Evolutionary conservation across 176 grass and related monocot species (phyloP), one percentile per base, ranked within the genome.

Genomic region (Oryza punctata): DNA sequence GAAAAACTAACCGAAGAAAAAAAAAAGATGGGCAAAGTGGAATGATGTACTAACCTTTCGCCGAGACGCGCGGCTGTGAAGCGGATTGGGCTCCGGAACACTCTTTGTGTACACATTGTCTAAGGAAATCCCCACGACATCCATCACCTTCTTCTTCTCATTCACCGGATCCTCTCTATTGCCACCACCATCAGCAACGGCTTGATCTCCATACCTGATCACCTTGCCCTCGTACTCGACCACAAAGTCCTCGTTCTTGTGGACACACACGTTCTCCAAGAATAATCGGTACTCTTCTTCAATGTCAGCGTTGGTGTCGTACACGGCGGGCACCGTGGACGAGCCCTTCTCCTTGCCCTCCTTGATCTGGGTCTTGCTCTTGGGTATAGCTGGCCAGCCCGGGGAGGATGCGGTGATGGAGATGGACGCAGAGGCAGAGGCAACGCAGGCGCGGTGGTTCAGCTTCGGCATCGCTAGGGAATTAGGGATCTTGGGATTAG

Each of bases 281-380:
- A 94, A 94, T n/a, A 87, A 12, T 68, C 75, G 81, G 72, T 94
- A 94, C 12, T 88, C 87, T 21, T 79, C 84, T 65, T 94, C 87
- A 30, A 85, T 65, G 35, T 76, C 69, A 6, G 63, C 27, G 73
- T 78, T 73, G 0, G 52, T 52, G 10, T 85, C 64, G 40, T 70
- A 30, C 71, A 29, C 54, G 15, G 80, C 71, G 32, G 83, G 72
- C 1, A 32, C 81, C 16, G 28, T 60, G 2, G 40, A 7, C 19
- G 63, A 43, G 2, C 30, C 33, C 78, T 59, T 46, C 72, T 72
- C 35, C 47, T 75, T 40, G 1, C 3, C 15, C 49, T 52, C 15
- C 49, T 38, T 38, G 37, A 12, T 19, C 18, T 13, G 0, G 7
- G 9, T 43, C 13, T 49, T 43, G 47, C 8, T 14, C 13, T 57